Evolutionary conservation across 441 rosid genomes (phyloP).

Genomic region (Populus hybrid): DNA sequence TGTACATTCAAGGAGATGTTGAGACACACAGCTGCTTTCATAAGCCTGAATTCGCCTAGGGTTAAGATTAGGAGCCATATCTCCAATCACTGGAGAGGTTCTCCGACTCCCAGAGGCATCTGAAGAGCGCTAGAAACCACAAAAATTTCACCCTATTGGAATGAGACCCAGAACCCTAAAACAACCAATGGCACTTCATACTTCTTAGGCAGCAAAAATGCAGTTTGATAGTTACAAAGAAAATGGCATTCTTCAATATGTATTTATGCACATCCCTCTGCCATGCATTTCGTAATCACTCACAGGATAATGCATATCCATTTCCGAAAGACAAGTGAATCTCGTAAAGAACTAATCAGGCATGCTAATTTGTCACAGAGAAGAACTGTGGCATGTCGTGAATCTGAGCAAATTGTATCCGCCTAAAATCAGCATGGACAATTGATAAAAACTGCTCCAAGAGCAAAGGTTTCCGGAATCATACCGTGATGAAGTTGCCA

Average conservation of each 20-base stretch:
- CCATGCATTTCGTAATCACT: not conserved
- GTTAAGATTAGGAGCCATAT: not conserved
- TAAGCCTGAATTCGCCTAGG: not conserved
- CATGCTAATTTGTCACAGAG: not conserved
- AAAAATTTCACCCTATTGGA: not conserved
- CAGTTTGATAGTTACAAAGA: not conserved
- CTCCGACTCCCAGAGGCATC: not conserved
- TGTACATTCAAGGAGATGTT: not conserved
- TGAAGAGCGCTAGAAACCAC: not conserved
- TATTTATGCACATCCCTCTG: not conserved
- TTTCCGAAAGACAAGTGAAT: not conserved
- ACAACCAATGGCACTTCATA: not conserved
- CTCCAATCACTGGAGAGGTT: not conserved
- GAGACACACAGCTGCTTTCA: not conserved
- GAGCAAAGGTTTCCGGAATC: conserved; percentile 1
- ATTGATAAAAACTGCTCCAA: not conserved
- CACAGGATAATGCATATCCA: not conserved
- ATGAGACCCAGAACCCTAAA: not conserved
- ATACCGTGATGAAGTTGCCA: conserved; percentile 86
- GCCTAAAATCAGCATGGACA: not conserved
- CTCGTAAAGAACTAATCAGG: not conserved
- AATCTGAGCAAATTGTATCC: not conserved
- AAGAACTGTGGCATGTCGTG: not conserved
- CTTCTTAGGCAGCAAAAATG: not conserved
- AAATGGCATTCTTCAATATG: not conserved